Conservation (phyloP, 768 basidiomycete genomes). For the Pleurotus djamor region DNA sequence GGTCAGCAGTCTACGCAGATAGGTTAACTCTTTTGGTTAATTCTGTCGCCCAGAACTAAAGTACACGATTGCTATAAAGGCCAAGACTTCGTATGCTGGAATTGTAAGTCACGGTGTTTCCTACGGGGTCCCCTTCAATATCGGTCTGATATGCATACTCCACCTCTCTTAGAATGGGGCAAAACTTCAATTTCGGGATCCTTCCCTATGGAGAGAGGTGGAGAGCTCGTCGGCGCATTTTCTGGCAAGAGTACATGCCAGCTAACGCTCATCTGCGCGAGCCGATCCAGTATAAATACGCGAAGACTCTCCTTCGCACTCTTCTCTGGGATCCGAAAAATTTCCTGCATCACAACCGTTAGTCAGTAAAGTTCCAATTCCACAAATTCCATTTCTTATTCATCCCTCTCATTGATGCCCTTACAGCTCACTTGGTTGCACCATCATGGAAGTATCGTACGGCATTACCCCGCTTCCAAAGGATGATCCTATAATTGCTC, state of each 20-base stretch:
- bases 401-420: background rate
- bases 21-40: slow-evolving; percentile 23
- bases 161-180: background rate
- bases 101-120: too few species aligned
- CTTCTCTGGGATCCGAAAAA: slow-evolving; percentile 39
- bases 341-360: slow-evolving; percentile 45
- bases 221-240: slow-evolving; percentile 10
- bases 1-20: slow-evolving; percentile 49
- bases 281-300: slow-evolving; percentile 42
- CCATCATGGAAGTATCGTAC: slow-evolving; percentile 29
- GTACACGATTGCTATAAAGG: too few species aligned
- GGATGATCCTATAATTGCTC: slow-evolving; percentile 43
- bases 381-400: background rate
- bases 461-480: slow-evolving; percentile 42
- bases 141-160: too few species aligned
- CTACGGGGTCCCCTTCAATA: too few species aligned
- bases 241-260: slow-evolving; percentile 48
- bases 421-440: background rate
- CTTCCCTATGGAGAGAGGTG: too few species aligned
- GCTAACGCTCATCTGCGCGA: slow-evolving; percentile 35
- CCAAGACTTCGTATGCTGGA: too few species aligned
- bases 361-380: slow-evolving; percentile 24
- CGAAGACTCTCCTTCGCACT: slow-evolving; percentile 33
- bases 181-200: too few species aligned
- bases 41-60: too few species aligned